Base-by-base conservation (phyloP, 2,329 filamentous ascomycete genomes). In the Pyrenophora seminiperda region DNA sequence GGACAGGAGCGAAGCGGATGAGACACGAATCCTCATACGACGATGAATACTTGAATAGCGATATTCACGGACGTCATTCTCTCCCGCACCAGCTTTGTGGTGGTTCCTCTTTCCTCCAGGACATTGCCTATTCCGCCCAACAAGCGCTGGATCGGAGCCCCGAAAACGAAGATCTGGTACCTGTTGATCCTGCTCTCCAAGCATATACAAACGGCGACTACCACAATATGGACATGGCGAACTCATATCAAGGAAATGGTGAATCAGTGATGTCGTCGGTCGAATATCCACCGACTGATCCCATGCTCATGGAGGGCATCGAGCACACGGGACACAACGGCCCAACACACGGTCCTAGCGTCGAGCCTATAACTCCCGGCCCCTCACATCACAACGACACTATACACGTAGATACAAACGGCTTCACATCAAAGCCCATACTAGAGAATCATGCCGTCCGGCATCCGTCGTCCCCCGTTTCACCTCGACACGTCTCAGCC, bases 191-290 rank as follows among this genome's bases (percentile, higher is more conserved):
- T 38, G 58, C 67, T 32, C 47, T 67, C 3, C 65, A 68, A 30
- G 50, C 57, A 5, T 67, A 62, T 29, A 54, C 56, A 14, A 57
- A 57, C 36, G 50, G 49, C 5, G 53, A 56, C 18, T 63, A 64
- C 38, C 46, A 43, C 10, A 41, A 50, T 3, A 51, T 54, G n/a
- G 53, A 55, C 29, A 54, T 57, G 41, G 48, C 41, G 7, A 42
- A 54, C 32, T 32, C 58, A 17, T 58, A 63, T 19, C 49, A 53
- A 24, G 32, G 54, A n/a, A 59, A 63, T 19, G 50, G 54, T 10
- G 66, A 73, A 22, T 59, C 58, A 6, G 47, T 72, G 22, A 56
- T 73, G 47, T 71, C 70, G 9, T 73, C 66, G 2, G 71, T 73
- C 22, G 71, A 73, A 41, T 53, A 64, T 24, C 56, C 54, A 17